A percentile compares a stretch with the other conserved stretches of the same genome.
Conservation (phyloP, 345 rosid species). For the Gossypium turneri region DNA sequence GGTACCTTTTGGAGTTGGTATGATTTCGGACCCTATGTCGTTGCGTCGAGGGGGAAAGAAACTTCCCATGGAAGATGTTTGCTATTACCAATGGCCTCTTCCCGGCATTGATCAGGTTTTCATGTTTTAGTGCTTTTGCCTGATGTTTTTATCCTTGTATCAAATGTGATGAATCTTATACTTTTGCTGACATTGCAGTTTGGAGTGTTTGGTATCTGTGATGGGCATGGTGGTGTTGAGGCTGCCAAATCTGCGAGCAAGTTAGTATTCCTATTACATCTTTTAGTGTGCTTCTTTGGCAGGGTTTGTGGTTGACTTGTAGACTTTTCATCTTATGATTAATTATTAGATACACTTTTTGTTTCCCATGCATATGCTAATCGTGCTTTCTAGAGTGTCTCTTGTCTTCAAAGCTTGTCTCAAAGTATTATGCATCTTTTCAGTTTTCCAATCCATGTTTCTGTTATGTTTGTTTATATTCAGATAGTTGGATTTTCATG, state of each 20-base stretch:
- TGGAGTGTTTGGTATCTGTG: conserved; percentile 93
- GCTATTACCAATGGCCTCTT: conserved; percentile 89
- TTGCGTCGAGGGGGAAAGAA: conserved; percentile 87
- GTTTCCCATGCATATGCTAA: neutral
- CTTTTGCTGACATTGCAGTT: conserved; percentile 47
- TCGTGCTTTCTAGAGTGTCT: neutral
- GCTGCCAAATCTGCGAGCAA: conserved; percentile 92
- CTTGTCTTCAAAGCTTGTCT: conserved; percentile 5
- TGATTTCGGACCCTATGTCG: conserved; percentile 97
- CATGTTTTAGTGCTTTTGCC: conserved; percentile 1
- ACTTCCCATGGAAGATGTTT: conserved; percentile 95
- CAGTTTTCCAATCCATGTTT: neutral
- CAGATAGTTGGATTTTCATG: neutral
- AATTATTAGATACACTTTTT: neutral
- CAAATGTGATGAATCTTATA: conserved; percentile 10
- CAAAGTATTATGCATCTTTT: conserved; percentile 9
- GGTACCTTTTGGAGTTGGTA: conserved; percentile 70
- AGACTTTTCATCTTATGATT: neutral
- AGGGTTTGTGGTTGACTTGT: conserved; percentile 8
- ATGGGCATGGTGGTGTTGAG: conserved; percentile 90
- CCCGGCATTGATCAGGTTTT: conserved; percentile 73
- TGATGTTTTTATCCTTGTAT: conserved; percentile 13
- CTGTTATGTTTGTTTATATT: neutral
- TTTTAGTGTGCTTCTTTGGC: conserved; percentile 18
- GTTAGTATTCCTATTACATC: conserved; percentile 50